Conservation (phyloP, 495 filamentous ascomycete species). For the Achaetomiella virescens region DNA sequence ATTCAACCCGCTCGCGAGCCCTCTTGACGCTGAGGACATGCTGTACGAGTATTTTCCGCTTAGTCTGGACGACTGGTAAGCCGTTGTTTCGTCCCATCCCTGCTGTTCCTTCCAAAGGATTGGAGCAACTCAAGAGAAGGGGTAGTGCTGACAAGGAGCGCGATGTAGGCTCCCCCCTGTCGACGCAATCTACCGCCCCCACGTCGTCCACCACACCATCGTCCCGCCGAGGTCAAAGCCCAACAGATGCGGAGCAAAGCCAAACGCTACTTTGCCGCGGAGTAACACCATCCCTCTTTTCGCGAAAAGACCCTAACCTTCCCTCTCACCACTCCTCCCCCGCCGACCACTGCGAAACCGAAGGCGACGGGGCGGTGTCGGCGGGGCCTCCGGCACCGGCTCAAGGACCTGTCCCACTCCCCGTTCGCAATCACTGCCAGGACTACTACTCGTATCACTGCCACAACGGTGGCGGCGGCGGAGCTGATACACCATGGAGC, state of each 20-base stretch:
- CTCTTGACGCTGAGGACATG: constrained; percentile 69
- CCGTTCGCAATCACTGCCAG: too few species aligned
- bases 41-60: constrained; percentile 90
- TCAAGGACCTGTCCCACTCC: too few species aligned
- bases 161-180: constrained; percentile 65
- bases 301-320: neutral
- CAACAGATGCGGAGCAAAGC: constrained; percentile 61
- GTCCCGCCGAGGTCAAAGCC: constrained; percentile 69
- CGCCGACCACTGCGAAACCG: too few species aligned
- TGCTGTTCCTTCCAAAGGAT: neutral
- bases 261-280: constrained; percentile 74
- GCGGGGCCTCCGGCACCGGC: too few species aligned
- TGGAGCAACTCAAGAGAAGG: neutral
- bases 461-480: too few species aligned
- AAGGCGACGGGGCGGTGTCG: too few species aligned
- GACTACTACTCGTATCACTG: too few species aligned
- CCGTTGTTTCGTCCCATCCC: constrained; percentile 1
- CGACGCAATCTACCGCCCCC: constrained; percentile 86
- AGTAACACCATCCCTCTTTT: neutral
- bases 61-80: constrained; percentile 75
- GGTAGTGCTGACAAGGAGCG: too few species aligned
- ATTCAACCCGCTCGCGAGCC: constrained; percentile 37
- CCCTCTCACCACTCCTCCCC: too few species aligned
- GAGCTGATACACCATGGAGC: too few species aligned
- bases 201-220: constrained; percentile 84